Evolutionary conservation across 495 filamentous ascomycete genomes (phyloP).

Genomic region (Aspergillus leporis): DNA sequence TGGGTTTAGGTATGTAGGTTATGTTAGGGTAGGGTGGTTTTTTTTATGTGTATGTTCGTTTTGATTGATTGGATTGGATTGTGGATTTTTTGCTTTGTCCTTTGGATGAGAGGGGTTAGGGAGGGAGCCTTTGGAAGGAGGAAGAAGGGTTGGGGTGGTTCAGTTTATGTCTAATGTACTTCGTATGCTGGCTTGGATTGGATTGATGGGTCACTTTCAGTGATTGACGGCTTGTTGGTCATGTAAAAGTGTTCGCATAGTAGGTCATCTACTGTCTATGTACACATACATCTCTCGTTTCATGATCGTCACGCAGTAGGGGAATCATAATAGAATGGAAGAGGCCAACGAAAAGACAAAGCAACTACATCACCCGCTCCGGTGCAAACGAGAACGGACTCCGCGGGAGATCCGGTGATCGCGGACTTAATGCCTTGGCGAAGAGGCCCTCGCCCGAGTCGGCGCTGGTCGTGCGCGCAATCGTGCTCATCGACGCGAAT

Average conservation of each 20-base stretch:
- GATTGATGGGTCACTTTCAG: neutral
- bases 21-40: too few species aligned
- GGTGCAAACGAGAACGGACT: slow-evolving; percentile 67
- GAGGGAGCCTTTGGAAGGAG: too few species aligned
- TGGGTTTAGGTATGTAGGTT: neutral
- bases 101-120: neutral
- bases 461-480: slow-evolving; percentile 29
- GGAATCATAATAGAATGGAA: slow-evolving; percentile 3
- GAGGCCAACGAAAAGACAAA: neutral
- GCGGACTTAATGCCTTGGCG: slow-evolving; percentile 75
- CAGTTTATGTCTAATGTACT: too few species aligned
- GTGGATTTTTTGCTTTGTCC: neutral
- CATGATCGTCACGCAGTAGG: neutral
- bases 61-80: too few species aligned
- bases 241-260: neutral
- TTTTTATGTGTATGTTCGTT: too few species aligned
- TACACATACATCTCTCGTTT: slow-evolving; percentile 1
- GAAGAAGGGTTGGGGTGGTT: too few species aligned
- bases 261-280: neutral
- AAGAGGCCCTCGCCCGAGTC: slow-evolving; percentile 74
- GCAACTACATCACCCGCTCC: slow-evolving; percentile 11
- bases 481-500: slow-evolving; percentile 36
- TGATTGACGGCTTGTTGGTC: neutral
- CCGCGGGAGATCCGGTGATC: slow-evolving; percentile 73
- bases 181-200: too few species aligned